phyloP scores from a whole-genome alignment of 1,284 basidiomycete genomes.

The Sanghuangporus sanghuang region DNA sequence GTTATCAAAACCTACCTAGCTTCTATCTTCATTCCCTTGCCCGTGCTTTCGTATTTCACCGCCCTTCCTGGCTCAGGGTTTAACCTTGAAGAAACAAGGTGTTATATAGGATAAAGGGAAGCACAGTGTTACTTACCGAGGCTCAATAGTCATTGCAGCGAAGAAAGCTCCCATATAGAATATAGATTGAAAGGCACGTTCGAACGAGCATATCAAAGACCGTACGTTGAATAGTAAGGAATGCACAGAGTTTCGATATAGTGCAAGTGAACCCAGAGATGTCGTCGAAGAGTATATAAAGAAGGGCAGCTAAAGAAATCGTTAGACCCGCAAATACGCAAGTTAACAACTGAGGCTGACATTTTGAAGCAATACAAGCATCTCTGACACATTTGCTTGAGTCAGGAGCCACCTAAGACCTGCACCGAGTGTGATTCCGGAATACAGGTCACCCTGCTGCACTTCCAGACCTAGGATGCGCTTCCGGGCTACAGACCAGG shows the following conservation, averaged over 20 bases:
- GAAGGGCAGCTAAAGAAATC: conserved; percentile 52
- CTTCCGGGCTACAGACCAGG: conserved; percentile 63
- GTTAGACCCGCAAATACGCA: not conserved
- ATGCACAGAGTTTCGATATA: conserved; percentile 74
- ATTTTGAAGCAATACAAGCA: conserved; percentile 61
- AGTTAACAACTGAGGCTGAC: conserved; percentile 34
- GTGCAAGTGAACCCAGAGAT: conserved; percentile 68
- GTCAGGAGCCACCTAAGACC: conserved; percentile 34
- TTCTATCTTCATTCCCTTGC: conserved; percentile 62
- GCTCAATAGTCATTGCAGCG: conserved; percentile 64
- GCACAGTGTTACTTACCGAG: conserved; percentile 29
- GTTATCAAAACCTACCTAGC: conserved; percentile 42
- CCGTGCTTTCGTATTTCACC: conserved; percentile 40
- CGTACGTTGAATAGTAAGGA: conserved; percentile 59
- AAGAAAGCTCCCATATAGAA: conserved; percentile 81
- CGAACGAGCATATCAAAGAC: conserved; percentile 52
- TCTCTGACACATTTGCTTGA: conserved; percentile 56
- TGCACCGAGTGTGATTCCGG: conserved; percentile 3
- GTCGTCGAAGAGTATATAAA: conserved; percentile 64
- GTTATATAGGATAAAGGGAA: not conserved
- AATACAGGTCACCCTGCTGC: conserved; percentile 3
- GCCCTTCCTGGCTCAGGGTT: conserved; percentile 49
- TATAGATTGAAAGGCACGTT: conserved; percentile 71
- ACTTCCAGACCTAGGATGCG: conserved; percentile 51
- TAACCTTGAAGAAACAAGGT: conserved; percentile 26